Evolutionary conservation across 495 filamentous ascomycete genomes (phyloP).

Genomic region (Aspergillus sparsus): DNA sequence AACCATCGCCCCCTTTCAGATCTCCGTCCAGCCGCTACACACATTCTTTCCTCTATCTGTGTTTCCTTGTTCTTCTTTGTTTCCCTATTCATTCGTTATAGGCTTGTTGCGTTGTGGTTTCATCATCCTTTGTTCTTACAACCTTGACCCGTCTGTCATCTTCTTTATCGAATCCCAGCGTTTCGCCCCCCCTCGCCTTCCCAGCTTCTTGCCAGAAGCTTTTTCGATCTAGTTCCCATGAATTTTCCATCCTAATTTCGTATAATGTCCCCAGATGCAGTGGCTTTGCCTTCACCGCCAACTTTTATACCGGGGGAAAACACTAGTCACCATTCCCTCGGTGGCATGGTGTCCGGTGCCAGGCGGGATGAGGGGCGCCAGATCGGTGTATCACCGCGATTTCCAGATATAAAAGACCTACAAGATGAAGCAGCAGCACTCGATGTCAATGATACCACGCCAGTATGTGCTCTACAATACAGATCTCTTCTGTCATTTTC

Average conservation of each 20-base stretch:
- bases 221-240: conserved; percentile 30
- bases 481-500: neutral
- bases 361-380: conserved; percentile 30
- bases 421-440: conserved; percentile 49
- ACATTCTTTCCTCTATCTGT: conserved; percentile 1
- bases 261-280: conserved; percentile 50
- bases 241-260: conserved; percentile 25
- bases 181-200: conserved; percentile 5
- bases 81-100: neutral
- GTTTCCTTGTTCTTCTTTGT: neutral
- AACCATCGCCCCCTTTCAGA: neutral
- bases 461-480: conserved; percentile 36
- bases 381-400: conserved; percentile 40
- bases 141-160: neutral
- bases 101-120: neutral
- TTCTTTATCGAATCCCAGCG: neutral
- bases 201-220: conserved; percentile 13
- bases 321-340: conserved; percentile 28
- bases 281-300: conserved; percentile 43
- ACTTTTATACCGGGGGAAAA: conserved; percentile 42
- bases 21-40: neutral
- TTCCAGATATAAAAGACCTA: conserved; percentile 76
- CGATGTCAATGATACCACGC: conserved; percentile 42
- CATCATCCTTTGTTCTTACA: neutral
- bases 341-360: conserved; percentile 35